phyloP scores from a whole-genome alignment of 2,329 filamentous ascomycete species.

The Celoporthe dispersa region DNA sequence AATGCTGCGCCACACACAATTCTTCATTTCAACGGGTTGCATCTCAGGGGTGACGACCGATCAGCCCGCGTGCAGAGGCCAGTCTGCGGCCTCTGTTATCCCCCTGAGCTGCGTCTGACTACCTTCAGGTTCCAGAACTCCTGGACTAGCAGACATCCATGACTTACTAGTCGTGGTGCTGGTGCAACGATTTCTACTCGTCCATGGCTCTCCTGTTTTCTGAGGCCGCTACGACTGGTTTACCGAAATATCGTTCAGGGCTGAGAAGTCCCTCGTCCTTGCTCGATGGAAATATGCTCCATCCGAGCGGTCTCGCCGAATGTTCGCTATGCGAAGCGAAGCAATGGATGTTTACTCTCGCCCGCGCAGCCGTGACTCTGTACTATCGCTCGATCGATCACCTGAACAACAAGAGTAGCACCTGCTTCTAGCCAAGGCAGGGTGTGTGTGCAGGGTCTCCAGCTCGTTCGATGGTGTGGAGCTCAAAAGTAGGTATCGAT shows the following conservation, averaged over 20 bases:
- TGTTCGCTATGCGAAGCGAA: neutral
- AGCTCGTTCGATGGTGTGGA: neutral
- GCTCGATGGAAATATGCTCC: neutral
- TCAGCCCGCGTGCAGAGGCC: neutral
- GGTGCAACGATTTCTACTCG: neutral
- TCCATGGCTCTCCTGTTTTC: neutral
- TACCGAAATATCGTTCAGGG: neutral
- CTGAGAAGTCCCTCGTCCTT: neutral
- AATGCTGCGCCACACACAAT: constrained; percentile 4
- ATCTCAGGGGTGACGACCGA: neutral
- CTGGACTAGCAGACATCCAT: neutral
- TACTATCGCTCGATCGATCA: neutral
- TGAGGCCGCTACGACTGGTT: neutral
- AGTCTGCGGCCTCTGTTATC: neutral
- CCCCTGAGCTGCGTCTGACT: neutral
- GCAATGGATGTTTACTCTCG: neutral
- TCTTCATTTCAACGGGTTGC: neutral
- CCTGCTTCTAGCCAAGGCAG: neutral
- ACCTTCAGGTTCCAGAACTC: neutral
- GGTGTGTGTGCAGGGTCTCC: too few species aligned
- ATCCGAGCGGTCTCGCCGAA: neutral
- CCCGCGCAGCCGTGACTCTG: neutral
- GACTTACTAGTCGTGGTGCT: neutral
- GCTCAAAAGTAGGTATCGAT: neutral
- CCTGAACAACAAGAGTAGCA: neutral